Evolutionary conservation across 192 early-diverging fungal species (phyloP), one percentile per base, ranked within the genome.

Genomic region (Geranomyces variabilis): DNA sequence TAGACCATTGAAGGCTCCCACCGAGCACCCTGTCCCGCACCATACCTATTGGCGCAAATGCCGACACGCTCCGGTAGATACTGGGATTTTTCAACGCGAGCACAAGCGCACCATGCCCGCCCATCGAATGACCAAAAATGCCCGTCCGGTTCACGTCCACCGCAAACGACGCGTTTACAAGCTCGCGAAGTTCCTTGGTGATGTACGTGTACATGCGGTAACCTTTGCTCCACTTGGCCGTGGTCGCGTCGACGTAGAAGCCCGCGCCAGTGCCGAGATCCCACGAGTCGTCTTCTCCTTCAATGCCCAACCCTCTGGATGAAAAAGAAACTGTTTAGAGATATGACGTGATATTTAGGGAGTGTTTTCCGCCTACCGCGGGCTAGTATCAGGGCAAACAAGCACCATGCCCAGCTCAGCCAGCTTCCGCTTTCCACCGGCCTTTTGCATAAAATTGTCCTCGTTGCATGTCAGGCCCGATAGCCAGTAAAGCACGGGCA

Each of bases 391-490:
- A 12, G 95, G 93, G 41, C 87, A 87, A 41, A 96, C 82, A 3
- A 96, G 70, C 9, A 89, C 90, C 21, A 96, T 63, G n/a, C 86
- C 87, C 43, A 87, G 82, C 57, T 90, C 75, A 6, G 90, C 81
- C 41, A 93, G 86, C 21, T 84, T 71, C 24, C 71, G 67, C 26
- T 91, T 67, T 28, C 92, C 91, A 6, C 93, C 92, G 66, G 87
- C 86, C 78, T 96, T 96, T 71, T 88, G 88, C 60, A 92, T 75
- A 82, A 95, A 94, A 83, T 96, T 96, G 80, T 96, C 95, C 59
- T 80, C 79, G 21, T 63, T 83, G 77, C 81, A 83, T 1, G 81
- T 83, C 57, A 96, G 82, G n/a, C 94, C 94, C 17, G 91, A 87
- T 1, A 96, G 81, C 66, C 85, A 96, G 77, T 90, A 90, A 6